These are phyloP conservation scores for Yarrowia sp. DNA, from an alignment of 805 yeast genomes.

Conservation along the genomic window DNA sequence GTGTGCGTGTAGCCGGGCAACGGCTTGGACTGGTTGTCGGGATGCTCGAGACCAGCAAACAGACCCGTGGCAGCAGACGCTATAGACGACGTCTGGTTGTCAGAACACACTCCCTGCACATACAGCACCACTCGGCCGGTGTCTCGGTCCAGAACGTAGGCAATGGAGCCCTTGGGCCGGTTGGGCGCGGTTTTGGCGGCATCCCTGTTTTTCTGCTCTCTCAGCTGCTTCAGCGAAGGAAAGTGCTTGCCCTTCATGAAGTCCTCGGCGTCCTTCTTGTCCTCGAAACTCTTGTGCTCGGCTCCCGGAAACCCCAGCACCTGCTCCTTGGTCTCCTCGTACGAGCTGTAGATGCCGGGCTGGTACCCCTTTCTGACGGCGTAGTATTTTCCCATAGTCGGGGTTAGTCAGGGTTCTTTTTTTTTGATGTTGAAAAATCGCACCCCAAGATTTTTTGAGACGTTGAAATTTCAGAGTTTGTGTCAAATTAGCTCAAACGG, in stretches of 20 bases:
- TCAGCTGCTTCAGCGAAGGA: neutral
- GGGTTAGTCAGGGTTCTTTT: too few relatives aligned
- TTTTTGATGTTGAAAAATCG: too few relatives aligned
- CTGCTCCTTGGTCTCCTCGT: constrained; percentile 4
- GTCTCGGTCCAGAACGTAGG: neutral
- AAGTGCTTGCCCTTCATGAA: constrained; percentile 13
- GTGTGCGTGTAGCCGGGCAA: neutral
- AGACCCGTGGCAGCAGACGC: neutral
- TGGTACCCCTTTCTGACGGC: constrained; percentile 11
- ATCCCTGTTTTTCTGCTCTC: neutral
- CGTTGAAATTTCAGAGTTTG: neutral
- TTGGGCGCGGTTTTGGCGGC: neutral
- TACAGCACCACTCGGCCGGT: constrained; percentile 7
- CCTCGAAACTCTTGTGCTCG: neutral
- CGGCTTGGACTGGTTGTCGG: constrained; percentile 7
- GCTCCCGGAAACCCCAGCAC: neutral
- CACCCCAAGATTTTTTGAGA: too few relatives aligned
- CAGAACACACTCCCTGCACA: neutral
- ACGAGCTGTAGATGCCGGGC: constrained; percentile 20
- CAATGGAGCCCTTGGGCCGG: neutral
- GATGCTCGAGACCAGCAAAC: neutral
- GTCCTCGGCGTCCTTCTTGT: neutral
- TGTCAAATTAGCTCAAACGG: neutral
- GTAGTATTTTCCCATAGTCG: constrained; percentile 5
- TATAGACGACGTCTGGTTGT: neutral